Evolutionary conservation across 768 basidiomycete genomes (phyloP).

Genomic region (Boletus barrowsii): DNA sequence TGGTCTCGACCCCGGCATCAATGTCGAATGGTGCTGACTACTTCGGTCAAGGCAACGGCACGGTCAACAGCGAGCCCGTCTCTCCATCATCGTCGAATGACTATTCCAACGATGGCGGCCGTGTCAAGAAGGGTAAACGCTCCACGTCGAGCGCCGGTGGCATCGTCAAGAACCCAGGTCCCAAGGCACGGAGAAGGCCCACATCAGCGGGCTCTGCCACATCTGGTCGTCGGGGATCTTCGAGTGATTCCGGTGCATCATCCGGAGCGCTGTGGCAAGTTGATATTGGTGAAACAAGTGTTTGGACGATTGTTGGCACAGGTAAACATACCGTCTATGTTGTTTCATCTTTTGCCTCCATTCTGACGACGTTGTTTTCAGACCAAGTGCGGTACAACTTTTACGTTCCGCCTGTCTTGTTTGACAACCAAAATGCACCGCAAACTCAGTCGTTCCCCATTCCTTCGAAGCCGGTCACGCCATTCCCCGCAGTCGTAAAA

Average conservation of each 20-base stretch:
- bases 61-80: slow-evolving; percentile 66
- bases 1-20: slow-evolving; percentile 60
- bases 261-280: slow-evolving; percentile 85
- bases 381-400: slow-evolving; percentile 94
- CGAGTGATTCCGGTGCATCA: slow-evolving; percentile 64
- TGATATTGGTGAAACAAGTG: slow-evolving; percentile 90
- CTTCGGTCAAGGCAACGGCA: slow-evolving; percentile 45
- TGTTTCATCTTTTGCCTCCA: background rate
- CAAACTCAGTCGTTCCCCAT: slow-evolving; percentile 73
- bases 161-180: slow-evolving; percentile 32
- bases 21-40: slow-evolving; percentile 57
- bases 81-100: slow-evolving; percentile 61
- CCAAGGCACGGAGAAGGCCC: slow-evolving; percentile 64
- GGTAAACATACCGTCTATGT: slow-evolving; percentile 41
- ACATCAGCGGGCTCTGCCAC: slow-evolving; percentile 73
- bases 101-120: slow-evolving; percentile 78
- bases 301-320: slow-evolving; percentile 93
- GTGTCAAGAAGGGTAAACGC: slow-evolving; percentile 77
- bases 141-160: slow-evolving; percentile 67
- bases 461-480: slow-evolving; percentile 79
- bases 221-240: slow-evolving; percentile 63
- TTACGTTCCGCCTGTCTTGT: slow-evolving; percentile 82
- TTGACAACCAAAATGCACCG: slow-evolving; percentile 74
- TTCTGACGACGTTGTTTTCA: slow-evolving; percentile 31
- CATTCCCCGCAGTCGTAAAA: slow-evolving; percentile 85